Percentiles rank a stretch among this genome's conserved stretches.
Evolutionary conservation across 108 stramenopile species (phyloP).

Genomic region (Pinguiococcus pyrenoidosus): DNA sequence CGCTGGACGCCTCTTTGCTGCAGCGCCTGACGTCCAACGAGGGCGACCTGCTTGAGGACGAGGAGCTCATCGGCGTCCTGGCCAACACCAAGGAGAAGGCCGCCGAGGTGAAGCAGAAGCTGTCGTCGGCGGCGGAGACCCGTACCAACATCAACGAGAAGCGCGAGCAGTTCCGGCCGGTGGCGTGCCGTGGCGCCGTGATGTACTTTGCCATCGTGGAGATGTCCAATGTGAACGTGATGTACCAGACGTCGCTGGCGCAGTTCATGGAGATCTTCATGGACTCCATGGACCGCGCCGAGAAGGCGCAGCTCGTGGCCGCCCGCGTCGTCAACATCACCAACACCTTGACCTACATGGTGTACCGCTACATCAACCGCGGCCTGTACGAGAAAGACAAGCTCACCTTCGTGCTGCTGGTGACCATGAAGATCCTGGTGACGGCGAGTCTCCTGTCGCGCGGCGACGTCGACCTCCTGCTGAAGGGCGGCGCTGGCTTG

Average conservation of each 20-base stretch:
- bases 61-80: slow-evolving; percentile 69
- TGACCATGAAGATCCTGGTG: slow-evolving; percentile 72
- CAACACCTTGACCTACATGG: slow-evolving; percentile 74
- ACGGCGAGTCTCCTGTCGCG: slow-evolving; percentile 51
- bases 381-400: slow-evolving; percentile 80
- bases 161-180: slow-evolving; percentile 75
- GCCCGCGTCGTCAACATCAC: slow-evolving; percentile 63
- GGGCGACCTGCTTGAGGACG: slow-evolving; percentile 71
- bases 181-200: slow-evolving; percentile 68
- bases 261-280: slow-evolving; percentile 74
- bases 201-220: slow-evolving; percentile 81
- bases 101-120: slow-evolving; percentile 68
- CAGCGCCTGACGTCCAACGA: slow-evolving; percentile 66
- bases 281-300: slow-evolving; percentile 66
- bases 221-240: slow-evolving; percentile 64
- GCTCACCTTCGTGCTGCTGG: slow-evolving; percentile 64
- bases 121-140: slow-evolving; percentile 68
- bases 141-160: slow-evolving; percentile 67
- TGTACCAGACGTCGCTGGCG: slow-evolving; percentile 77
- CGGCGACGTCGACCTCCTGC: slow-evolving; percentile 56
- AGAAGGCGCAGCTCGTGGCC: slow-evolving; percentile 59
- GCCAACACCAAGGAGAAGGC: slow-evolving; percentile 79
- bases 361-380: slow-evolving; percentile 76
- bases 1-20: slow-evolving; percentile 62
- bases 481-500: slow-evolving; percentile 69